These are phyloP conservation scores for Spathaspora sp. DNA, from an alignment of 805 yeast genomes.

Conservation along the genomic window DNA sequence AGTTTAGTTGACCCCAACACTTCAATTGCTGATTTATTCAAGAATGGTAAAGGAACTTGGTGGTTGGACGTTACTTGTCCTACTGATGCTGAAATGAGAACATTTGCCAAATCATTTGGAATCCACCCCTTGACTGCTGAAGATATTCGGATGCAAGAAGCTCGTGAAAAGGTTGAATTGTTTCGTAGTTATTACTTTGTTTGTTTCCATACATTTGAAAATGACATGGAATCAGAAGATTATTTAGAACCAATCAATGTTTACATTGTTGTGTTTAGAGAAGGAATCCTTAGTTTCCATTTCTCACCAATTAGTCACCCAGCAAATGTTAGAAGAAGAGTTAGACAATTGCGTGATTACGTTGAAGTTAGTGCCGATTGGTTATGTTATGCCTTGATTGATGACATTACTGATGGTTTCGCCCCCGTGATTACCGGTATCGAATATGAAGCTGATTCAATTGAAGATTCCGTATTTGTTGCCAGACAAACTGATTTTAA, in stretches of 20 bases:
- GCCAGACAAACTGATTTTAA: conserved; percentile 73
- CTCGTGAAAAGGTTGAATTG: conserved; percentile 94
- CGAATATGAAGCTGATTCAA: conserved; percentile 78
- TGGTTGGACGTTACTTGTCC: conserved; percentile 96
- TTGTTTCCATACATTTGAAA: conserved; percentile 94
- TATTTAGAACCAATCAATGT: conserved; percentile 78
- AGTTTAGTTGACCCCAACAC: conserved; percentile 64
- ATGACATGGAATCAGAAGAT: conserved; percentile 76
- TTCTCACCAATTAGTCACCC: conserved; percentile 57
- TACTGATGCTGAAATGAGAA: conserved; percentile 91
- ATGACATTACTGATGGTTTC: conserved; percentile 82
- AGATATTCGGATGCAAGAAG: conserved; percentile 93
- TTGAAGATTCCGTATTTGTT: conserved; percentile 81
- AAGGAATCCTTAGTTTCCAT: conserved; percentile 59
- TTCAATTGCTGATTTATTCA: conserved; percentile 65
- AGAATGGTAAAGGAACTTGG: conserved; percentile 78
- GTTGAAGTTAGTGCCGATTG: conserved; percentile 78
- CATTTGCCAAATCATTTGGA: conserved; percentile 88
- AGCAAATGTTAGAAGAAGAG: conserved; percentile 76
- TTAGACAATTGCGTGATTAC: conserved; percentile 72
- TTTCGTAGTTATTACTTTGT: conserved; percentile 90
- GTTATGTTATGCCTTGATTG: conserved; percentile 78
- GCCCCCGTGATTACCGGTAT: conserved; percentile 76
- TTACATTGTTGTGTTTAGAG: conserved; percentile 60
- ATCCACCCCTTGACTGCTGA: conserved; percentile 98